phyloP scores from a whole-genome alignment of 2,329 filamentous ascomycete genomes.

The Beauveria pseudobassiana region DNA sequence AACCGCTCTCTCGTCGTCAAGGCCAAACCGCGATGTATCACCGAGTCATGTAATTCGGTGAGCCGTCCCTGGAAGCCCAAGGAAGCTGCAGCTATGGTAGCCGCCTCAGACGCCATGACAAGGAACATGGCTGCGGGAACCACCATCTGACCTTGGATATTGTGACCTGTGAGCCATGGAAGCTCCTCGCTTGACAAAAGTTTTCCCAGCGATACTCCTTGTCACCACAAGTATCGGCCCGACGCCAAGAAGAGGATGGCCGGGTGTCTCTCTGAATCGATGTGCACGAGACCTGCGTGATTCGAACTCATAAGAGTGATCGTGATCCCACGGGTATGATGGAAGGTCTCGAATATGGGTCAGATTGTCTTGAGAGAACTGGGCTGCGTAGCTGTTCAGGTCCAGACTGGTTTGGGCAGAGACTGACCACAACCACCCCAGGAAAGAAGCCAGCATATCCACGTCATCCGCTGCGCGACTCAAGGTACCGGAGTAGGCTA shows the following conservation, averaged over 20 bases:
- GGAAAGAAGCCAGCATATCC: background rate
- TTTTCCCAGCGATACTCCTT: slow-evolving; percentile 14
- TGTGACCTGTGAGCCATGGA: slow-evolving; percentile 35
- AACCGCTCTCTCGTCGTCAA: slow-evolving; percentile 4
- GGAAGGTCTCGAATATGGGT: background rate
- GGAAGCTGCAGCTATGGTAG: background rate
- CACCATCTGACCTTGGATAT: slow-evolving; percentile 34
- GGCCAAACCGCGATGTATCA: slow-evolving; percentile 12
- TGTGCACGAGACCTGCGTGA: background rate
- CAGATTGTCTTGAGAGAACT: background rate
- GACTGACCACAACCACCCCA: background rate
- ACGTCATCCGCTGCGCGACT: background rate
- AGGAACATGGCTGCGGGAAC: slow-evolving; percentile 29
- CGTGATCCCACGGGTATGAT: slow-evolving; percentile 6
- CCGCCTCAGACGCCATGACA: slow-evolving; percentile 18
- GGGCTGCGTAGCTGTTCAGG: background rate
- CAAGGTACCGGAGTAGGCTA: background rate
- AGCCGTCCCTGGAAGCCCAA: background rate
- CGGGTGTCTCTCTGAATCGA: background rate
- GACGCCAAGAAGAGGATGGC: slow-evolving; percentile 5
- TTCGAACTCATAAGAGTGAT: background rate
- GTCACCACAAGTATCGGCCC: background rate
- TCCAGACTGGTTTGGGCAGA: background rate
- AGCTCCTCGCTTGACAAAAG: slow-evolving; percentile 13
- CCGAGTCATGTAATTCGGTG: slow-evolving; percentile 4